These are phyloP conservation scores for Daldinia bambusicola DNA, from an alignment of 495 filamentous ascomycete species.

Conservation along the genomic window DNA sequence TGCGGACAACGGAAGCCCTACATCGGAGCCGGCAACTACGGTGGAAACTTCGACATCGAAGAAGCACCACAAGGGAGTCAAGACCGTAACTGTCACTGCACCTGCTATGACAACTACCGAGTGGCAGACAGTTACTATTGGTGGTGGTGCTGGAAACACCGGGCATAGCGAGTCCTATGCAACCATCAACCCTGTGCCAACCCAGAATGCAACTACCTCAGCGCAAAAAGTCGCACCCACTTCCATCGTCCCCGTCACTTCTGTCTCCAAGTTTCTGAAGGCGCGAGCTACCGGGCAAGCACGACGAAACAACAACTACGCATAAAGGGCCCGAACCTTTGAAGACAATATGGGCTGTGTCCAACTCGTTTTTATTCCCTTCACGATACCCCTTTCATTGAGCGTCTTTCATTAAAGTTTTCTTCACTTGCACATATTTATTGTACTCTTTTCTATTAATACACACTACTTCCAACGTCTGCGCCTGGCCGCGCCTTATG, in stretches of 20 bases:
- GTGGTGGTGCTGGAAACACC: constrained; percentile 13
- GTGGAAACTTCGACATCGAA: constrained; percentile 15
- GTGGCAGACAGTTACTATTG: constrained; percentile 38
- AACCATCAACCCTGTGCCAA: not conserved
- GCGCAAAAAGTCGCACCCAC: constrained; percentile 21
- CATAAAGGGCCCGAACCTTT: constrained; percentile 9
- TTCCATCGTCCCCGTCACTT: constrained; percentile 29
- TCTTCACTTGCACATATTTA: constrained; percentile 7
- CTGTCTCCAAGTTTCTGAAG: constrained; percentile 42
- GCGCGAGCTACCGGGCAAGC: constrained; percentile 42
- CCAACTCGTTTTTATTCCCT: not conserved
- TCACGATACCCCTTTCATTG: constrained; percentile 1
- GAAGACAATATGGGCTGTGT: not conserved
- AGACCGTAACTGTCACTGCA: constrained; percentile 46
- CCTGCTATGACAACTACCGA: constrained; percentile 32
- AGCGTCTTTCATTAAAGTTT: not conserved
- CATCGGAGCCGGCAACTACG: not conserved
- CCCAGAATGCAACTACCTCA: constrained; percentile 1
- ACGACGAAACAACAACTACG: constrained; percentile 26
- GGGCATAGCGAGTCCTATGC: not conserved
- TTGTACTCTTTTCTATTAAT: not conserved
- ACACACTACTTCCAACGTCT: not conserved
- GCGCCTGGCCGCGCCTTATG: constrained; percentile 8
- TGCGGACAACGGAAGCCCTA: not conserved
- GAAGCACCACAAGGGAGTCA: constrained; percentile 25